Evolutionary conservation across 495 filamentous ascomycete species (phyloP), one percentile per base, ranked within the genome.

Genomic region (Penicilliopsis zonata): DNA sequence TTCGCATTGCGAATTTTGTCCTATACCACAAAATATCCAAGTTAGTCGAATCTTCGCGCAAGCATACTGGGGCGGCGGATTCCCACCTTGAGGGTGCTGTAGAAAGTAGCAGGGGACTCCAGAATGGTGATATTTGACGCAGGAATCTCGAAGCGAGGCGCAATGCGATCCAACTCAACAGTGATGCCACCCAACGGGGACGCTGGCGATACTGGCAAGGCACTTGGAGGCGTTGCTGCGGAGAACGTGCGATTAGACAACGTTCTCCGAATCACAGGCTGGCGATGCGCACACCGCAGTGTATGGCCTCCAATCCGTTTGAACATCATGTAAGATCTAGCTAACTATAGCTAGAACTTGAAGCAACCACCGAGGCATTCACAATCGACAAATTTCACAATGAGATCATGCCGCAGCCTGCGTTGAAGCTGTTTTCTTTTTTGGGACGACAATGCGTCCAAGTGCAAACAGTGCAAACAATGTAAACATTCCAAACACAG

Each of bases 111-210:
- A 3, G 90, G 92, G 1, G 78, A 76, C 36, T 76, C 72, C 9
- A 99, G 43, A 22, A 99, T 80, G 9, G 69, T 60, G 28, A 99
- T 77, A 41, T 84, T 70, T n/a, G 79, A 78, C 6, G 85, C 82
- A 4, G 73, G 61, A 36, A 99, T 67, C 47, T 84, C 80, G 46
- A 99, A 94, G 21, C 82, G 76, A 13, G 90, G 90, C 5, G 86
- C 80, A 37, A 96, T 78, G 41, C 70, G 79, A 50, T 96, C 92
- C 24, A 98, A 63, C 47, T 99, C 87, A 19, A 63, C 66, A 9
- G 73, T 81, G 16, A 98, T 77, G 8, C 72, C 52, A 14, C 55
- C 59, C 23, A 66, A 35, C 13, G 59, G 58, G 30, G 59, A 64
- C 18, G 53, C 46, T n/a, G 44, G 41, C 8, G 59, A 49, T 10